Conservation (phyloP, 2,329 filamentous ascomycete genomes). For the Aspergillus thermomutatus region DNA sequence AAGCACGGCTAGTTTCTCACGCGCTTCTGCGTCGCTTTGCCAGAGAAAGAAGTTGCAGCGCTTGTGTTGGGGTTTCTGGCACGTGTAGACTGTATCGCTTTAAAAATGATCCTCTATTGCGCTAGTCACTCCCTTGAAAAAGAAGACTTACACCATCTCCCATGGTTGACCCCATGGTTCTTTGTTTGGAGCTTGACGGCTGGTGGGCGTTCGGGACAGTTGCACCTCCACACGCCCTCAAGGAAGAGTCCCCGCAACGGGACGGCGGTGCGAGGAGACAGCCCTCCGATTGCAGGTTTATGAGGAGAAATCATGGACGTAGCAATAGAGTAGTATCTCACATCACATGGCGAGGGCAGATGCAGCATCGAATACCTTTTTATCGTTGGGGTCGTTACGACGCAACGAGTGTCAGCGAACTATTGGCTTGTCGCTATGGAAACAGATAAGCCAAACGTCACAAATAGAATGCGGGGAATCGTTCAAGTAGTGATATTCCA, state of each 20-base stretch:
- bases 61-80: slow-evolving; percentile 48
- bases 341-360: neutral
- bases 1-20: slow-evolving; percentile 50
- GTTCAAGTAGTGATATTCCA: neutral
- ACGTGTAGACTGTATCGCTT: slow-evolving; percentile 50
- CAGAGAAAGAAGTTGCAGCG: slow-evolving; percentile 61
- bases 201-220: slow-evolving; percentile 54
- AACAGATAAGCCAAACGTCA: slow-evolving; percentile 10
- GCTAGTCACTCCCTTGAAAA: neutral
- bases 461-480: neutral
- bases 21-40: slow-evolving; percentile 55
- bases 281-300: slow-evolving; percentile 5
- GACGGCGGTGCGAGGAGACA: slow-evolving; percentile 19
- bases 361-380: neutral
- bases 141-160: slow-evolving; percentile 47
- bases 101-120: neutral
- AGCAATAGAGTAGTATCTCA: neutral
- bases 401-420: neutral
- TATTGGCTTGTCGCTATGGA: slow-evolving; percentile 17
- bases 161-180: slow-evolving; percentile 56
- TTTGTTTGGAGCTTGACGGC: slow-evolving; percentile 56
- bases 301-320: slow-evolving; percentile 23
- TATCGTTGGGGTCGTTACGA: neutral
- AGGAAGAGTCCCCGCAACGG: slow-evolving; percentile 39
- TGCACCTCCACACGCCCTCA: slow-evolving; percentile 50